phyloP scores from a whole-genome alignment of 164 flowering plant species.

The Liriodendron chinense region DNA sequence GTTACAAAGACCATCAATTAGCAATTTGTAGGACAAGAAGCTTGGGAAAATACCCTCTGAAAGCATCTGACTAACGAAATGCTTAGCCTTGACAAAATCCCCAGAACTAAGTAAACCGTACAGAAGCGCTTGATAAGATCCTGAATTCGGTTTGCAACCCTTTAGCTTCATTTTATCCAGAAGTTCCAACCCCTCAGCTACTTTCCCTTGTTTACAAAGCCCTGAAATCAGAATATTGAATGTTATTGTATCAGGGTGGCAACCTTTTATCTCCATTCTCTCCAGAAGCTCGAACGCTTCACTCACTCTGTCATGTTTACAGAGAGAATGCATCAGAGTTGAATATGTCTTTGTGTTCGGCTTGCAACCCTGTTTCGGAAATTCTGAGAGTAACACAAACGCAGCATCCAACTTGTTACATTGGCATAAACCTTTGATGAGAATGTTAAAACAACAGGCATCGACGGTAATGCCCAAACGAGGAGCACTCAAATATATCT shows the following conservation, averaged over 20 bases:
- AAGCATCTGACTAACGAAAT: constrained; percentile 50
- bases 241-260: constrained; percentile 58
- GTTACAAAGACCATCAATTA: constrained; percentile 58
- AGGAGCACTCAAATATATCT: constrained; percentile 55
- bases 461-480: constrained; percentile 64
- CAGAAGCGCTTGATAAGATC: constrained; percentile 70
- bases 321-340: constrained; percentile 66
- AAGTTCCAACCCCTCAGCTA: constrained; percentile 52
- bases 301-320: constrained; percentile 49
- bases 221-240: constrained; percentile 81
- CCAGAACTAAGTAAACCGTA: constrained; percentile 56
- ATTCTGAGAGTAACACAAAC: constrained; percentile 66
- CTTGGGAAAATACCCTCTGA: constrained; percentile 49
- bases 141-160: constrained; percentile 74
- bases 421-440: constrained; percentile 72
- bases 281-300: constrained; percentile 63
- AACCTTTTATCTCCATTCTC: constrained; percentile 69
- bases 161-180: constrained; percentile 55
- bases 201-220: constrained; percentile 57
- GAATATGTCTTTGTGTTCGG: constrained; percentile 72
- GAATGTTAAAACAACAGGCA: constrained; percentile 72
- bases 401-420: constrained; percentile 64
- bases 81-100: constrained; percentile 56
- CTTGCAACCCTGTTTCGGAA: constrained; percentile 55
- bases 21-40: constrained; percentile 62